Base-by-base conservation (phyloP, 1,139 yeast genomes). In the Taphrina pruni region DNA sequence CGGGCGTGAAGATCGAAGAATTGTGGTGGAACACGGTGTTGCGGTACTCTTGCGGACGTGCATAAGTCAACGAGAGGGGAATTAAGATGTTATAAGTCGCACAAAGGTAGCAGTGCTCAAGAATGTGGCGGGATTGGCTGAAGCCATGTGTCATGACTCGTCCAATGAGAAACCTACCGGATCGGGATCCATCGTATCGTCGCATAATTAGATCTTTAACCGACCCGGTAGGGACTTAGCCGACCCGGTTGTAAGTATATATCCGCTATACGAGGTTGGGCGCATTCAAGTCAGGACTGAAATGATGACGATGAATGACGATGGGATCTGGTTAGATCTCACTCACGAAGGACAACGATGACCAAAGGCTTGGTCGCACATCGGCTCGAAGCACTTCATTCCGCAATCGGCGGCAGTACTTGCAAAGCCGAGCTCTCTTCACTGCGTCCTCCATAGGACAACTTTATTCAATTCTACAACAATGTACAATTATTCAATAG, bases 291-390 rank as follows among this genome's bases (percentile, higher is more conserved):
- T 17, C n/a, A 17, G n/a, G 48, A 45, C 2, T 12, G 20, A n/a
- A 45, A 3, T n/a, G 48, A 45, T 45, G 48, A 45, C 48, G 48
- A 45, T n/a, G 48, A 45, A 7, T n/a, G 20, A 45, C 32, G 32
- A 26, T 2, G 32, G 32, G 32, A 26, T 26, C 32, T 26, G 32
- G 32, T 26, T 26, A 26, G 32, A 26, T 26, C 32, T 26, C 2
- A 26, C 32, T 17, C 32, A 1, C 32, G 1, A 26, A 26, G 32
- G 32, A 26, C 32, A 26, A 26, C 32, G 32, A 26, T 26, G 32
- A 26, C 32, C 32, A 26, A 2, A 26, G 32, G 32, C 32, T 26
- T 26, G 32, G 32, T 26, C 32, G 32, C 32, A 26, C 32, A 26
- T 26, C 4, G 32, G 32, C 32, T 26, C 32, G 32, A 26, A 26